Conservation (phyloP, 768 basidiomycete species). For the Calocybe gangraenosa region DNA sequence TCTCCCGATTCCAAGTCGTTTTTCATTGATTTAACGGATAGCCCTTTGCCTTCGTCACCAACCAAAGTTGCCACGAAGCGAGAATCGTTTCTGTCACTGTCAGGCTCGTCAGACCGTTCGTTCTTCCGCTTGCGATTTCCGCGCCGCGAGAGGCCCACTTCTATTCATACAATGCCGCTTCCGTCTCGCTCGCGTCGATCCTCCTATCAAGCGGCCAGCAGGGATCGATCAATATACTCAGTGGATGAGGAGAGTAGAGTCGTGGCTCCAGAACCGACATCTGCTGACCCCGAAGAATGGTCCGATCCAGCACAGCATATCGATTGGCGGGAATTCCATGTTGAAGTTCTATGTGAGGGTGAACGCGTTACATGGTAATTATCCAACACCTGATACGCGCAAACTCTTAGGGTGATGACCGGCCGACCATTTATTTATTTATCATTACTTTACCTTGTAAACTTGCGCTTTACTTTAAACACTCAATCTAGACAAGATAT, state of each 20-base stretch:
- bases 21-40: slow-evolving; percentile 37
- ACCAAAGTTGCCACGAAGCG: slow-evolving; percentile 21
- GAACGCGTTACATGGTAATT: no score
- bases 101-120: slow-evolving; percentile 23
- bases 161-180: slow-evolving; percentile 27
- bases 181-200: slow-evolving; percentile 25
- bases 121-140: slow-evolving; percentile 17
- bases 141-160: slow-evolving; percentile 25
- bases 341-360: slow-evolving; percentile 27
- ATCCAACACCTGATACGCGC: no score
- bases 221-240: slow-evolving; percentile 21
- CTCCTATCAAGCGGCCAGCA: slow-evolving; percentile 24
- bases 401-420: no score
- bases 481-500: no score
- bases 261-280: slow-evolving; percentile 16
- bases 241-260: slow-evolving; percentile 30
- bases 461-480: no score
- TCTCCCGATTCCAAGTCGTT: slow-evolving; percentile 39
- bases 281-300: slow-evolving; percentile 23
- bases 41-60: slow-evolving; percentile 12
- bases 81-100: slow-evolving; percentile 40
- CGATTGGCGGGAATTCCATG: slow-evolving; percentile 59
- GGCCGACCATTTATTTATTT: no score
- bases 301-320: slow-evolving; percentile 34
- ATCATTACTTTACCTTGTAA: no score